These are phyloP conservation scores for Aspergillus transmontanensis DNA, from an alignment of 2,329 filamentous ascomycete species.

Conservation along the genomic window DNA sequence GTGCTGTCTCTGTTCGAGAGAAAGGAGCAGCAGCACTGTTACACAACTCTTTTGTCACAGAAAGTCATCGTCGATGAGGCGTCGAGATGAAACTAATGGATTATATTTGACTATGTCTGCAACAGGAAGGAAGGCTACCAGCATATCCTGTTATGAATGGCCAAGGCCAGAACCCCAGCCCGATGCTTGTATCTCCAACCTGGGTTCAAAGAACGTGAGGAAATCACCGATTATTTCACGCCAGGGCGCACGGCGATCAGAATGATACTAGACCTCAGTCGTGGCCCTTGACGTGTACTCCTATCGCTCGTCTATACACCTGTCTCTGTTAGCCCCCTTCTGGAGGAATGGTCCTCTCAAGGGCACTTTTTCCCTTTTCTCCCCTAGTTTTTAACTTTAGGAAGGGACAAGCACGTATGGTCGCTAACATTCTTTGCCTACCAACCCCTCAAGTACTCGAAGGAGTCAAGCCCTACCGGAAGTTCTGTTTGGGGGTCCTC, in stretches of 20 bases:
- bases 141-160: constrained; percentile 55
- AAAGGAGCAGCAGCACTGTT: constrained; percentile 48
- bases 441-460: constrained; percentile 20
- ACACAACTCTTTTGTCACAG: constrained; percentile 56
- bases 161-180: constrained; percentile 49
- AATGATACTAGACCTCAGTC: constrained; percentile 43
- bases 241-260: constrained; percentile 50
- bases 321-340: constrained; percentile 5
- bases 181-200: constrained; percentile 47
- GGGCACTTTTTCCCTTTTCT: not conserved
- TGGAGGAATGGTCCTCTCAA: not conserved
- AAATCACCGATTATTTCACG: constrained; percentile 54
- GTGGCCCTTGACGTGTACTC: constrained; percentile 28
- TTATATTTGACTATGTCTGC: constrained; percentile 46
- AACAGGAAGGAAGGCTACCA: constrained; percentile 52
- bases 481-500: constrained; percentile 25
- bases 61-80: constrained; percentile 50
- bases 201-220: constrained; percentile 51
- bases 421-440: constrained; percentile 15
- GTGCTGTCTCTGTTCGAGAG: constrained; percentile 50
- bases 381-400: not conserved
- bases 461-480: constrained; percentile 19
- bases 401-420: not conserved
- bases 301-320: constrained; percentile 23
- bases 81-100: constrained; percentile 49